These are phyloP conservation scores for Penicillium frequentans DNA, from an alignment of 2,329 filamentous ascomycete genomes.

Conservation along the genomic window DNA sequence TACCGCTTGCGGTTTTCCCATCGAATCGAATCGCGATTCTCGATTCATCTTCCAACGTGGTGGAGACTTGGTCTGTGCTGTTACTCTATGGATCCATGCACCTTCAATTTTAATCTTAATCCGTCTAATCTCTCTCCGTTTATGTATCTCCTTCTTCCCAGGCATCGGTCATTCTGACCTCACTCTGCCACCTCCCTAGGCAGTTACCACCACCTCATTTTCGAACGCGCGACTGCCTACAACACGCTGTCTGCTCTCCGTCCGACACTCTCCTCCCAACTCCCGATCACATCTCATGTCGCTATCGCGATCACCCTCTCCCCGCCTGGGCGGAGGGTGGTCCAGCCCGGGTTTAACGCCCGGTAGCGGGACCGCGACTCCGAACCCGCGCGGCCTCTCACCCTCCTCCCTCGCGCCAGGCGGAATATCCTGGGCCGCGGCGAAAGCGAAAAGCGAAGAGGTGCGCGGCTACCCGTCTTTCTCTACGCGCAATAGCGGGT, in stretches of 20 bases:
- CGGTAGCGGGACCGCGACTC: constrained; percentile 69
- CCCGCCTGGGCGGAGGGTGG: constrained; percentile 82
- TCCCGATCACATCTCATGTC: constrained; percentile 69
- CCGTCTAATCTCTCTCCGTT: constrained; percentile 6
- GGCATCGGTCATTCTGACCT: constrained; percentile 16
- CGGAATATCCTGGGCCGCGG: constrained; percentile 75
- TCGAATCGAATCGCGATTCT: neutral
- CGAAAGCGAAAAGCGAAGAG: constrained; percentile 73
- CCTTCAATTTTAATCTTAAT: constrained; percentile 9
- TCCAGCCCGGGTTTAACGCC: constrained; percentile 76
- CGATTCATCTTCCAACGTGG: neutral
- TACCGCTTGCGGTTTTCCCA: constrained; percentile 4
- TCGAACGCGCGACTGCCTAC: neutral
- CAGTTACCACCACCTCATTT: neutral
- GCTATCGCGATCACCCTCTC: constrained; percentile 83
- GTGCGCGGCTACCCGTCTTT: constrained; percentile 76
- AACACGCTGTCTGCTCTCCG: neutral
- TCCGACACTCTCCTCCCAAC: neutral
- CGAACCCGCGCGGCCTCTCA: constrained; percentile 44
- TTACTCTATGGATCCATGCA: neutral
- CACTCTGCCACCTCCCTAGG: constrained; percentile 1
- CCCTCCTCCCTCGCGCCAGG: constrained; percentile 24
- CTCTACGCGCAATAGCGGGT: constrained; percentile 77
- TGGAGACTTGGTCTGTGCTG: constrained; percentile 4
- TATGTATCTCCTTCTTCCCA: constrained; percentile 9